Conservation (phyloP, 2,329 filamentous ascomycete genomes). For the Metarhizium album region DNA sequence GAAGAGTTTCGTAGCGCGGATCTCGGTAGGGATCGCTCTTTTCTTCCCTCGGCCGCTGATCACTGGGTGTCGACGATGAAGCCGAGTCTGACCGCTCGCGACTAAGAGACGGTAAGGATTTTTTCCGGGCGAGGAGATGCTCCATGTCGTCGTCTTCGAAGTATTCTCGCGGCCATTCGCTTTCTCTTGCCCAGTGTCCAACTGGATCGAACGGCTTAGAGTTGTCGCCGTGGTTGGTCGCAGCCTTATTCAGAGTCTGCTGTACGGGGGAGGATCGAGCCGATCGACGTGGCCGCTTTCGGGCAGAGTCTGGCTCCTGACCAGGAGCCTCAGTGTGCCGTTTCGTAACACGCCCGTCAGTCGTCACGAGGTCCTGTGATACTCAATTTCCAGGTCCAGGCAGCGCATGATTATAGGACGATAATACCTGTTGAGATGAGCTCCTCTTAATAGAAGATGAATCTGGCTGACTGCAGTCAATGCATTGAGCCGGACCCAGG, state of each 20-base stretch:
- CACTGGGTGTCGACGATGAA: constrained; percentile 20
- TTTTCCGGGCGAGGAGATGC: constrained; percentile 3
- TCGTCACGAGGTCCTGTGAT: neutral
- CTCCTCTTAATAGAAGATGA: neutral
- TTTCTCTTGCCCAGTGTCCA: constrained; percentile 6
- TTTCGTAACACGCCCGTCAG: constrained; percentile 1
- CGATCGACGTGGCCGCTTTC: constrained; percentile 4
- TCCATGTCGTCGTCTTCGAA: neutral
- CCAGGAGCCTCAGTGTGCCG: neutral
- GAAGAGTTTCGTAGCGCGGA: constrained; percentile 23
- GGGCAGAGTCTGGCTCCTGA: neutral
- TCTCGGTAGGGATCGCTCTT: constrained; percentile 27
- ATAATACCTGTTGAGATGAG: neutral
- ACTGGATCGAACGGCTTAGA: constrained; percentile 1
- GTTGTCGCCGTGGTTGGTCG: neutral
- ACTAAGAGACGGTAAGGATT: neutral
- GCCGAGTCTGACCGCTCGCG: constrained; percentile 7
- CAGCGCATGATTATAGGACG: neutral
- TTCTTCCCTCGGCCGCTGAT: constrained; percentile 26
- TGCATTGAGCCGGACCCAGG: neutral
- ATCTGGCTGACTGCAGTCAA: neutral
- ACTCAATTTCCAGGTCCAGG: neutral
- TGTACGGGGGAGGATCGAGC: neutral
- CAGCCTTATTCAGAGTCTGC: neutral
- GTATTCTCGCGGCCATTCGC: constrained; percentile 7